A percentile compares a stretch with the other conserved stretches of the same genome.
These are phyloP conservation scores for Penicillium silybi DNA, from an alignment of 495 filamentous ascomycete genomes.

Conservation along the genomic window DNA sequence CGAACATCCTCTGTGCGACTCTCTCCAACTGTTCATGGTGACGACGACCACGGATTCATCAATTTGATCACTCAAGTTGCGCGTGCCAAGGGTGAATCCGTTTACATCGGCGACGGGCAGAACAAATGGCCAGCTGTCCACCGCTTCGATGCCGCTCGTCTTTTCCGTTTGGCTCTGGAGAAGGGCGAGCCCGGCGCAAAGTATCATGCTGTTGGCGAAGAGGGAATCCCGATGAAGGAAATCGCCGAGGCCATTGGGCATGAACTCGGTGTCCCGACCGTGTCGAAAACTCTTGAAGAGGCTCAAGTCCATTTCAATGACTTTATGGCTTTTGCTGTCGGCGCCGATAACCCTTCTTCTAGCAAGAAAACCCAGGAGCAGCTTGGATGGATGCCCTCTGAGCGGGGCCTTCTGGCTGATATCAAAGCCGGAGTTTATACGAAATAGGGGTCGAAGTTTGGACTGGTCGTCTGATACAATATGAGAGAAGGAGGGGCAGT, in stretches of 20 bases:
- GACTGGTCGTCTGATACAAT: too few relatives aligned
- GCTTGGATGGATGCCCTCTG: slow-evolving; percentile 37
- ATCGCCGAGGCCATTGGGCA: slow-evolving; percentile 38
- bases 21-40: slow-evolving; percentile 40
- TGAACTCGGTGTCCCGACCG: slow-evolving; percentile 25
- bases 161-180: slow-evolving; percentile 42
- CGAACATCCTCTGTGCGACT: slow-evolving; percentile 36
- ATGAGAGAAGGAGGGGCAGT: too few relatives aligned
- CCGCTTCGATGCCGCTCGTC: slow-evolving; percentile 35
- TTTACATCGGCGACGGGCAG: slow-evolving; percentile 41
- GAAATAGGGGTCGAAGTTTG: neutral
- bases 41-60: slow-evolving; percentile 34
- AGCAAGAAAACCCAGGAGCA: slow-evolving; percentile 37
- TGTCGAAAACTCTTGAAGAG: slow-evolving; percentile 25
- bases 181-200: slow-evolving; percentile 33
- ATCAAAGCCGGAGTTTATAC: slow-evolving; percentile 26
- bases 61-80: slow-evolving; percentile 29
- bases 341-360: slow-evolving; percentile 33
- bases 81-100: slow-evolving; percentile 24
- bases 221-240: slow-evolving; percentile 34
- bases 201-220: slow-evolving; percentile 41
- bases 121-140: slow-evolving; percentile 42
- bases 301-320: slow-evolving; percentile 29
- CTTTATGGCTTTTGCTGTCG: slow-evolving; percentile 21
- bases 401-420: slow-evolving; percentile 34